Base-by-base conservation (phyloP, 2,329 filamentous ascomycete species). In the Grosmannia clavigera region DNA sequence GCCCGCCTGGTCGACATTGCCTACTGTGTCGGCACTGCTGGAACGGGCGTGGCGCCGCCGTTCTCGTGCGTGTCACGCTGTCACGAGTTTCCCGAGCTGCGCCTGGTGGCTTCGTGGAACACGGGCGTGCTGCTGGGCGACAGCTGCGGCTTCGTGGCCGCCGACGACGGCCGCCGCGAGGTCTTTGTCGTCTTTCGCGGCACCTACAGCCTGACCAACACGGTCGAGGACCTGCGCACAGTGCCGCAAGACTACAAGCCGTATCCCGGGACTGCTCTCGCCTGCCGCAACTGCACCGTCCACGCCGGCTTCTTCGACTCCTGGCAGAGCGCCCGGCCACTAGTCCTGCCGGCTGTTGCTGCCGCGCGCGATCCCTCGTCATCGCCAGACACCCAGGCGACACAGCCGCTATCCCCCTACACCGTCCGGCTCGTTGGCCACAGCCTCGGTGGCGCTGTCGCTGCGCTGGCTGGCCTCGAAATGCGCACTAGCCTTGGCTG, bases 131-230 rank as follows among this genome's bases (percentile, higher is more conserved):
- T 96, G 35, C 78, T 96, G 68, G 88, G 86, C 63, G 94, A 97
- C 72, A 95, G 89, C 66, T 96, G 91, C 72, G 94, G 94, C 62
- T 99, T 95, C 73, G 85, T 97, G 60, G 92, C 89, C 0, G 76
- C 97, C n/a, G 92, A 94, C 64, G 88, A 95, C 68, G 72, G 71
- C 25, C 19, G 63, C 56, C 67, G 43, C 62, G 61, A 31, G 62
- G 88, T 99, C 60, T 78, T 97, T 54, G 81, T 97, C 46, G 92
- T 91, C 10, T 97, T 97, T 68, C 85, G 94, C 55, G 94, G 94
- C 29, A 97, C 94, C 16, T 96, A 97, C 73, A 96, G 91, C 65
- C 81, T 99, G 67, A 82, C 90, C 58, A 96, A 97, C 71, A 92
- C 92, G 14, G 86, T 99, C 63, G 81, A 91, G 57, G 94, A 99